Base-by-base conservation (phyloP, 192 early-diverging fungal genomes). In the Allomyces macrogynus region DNA sequence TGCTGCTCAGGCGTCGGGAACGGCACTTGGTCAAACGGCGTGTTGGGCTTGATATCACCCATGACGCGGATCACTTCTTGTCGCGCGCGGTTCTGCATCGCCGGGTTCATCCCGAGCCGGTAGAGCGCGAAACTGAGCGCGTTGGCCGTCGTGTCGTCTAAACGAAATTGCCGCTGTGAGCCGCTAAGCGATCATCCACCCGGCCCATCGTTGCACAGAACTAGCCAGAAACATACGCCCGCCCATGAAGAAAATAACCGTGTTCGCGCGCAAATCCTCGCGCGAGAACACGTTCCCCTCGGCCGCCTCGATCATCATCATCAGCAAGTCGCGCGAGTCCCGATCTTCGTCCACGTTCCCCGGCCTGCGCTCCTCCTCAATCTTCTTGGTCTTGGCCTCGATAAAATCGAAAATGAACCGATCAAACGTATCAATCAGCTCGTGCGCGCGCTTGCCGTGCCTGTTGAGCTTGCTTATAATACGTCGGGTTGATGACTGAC, bases 41-140 rank as follows among this genome's bases (percentile, higher is more conserved):
- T 20, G 16, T 14, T 57, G 3, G 1, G 12, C 20, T 57, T 16
- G 10, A 76, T 71, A 66, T 85, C 77, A 23, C 83, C 83, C 11
- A 85, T 66, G 4, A 85, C 73, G 18, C 63, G 43, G 11, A 78
- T 44, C 24, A 78, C 78, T 67, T 83, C 79, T n/a, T 68, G 65
- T 49, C 83, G 74, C 14, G 78, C 81, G 61, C 74, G 80, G 20
- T 74, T 43, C 69, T 85, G 81, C 40, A 83, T 73, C 7, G 78
- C 74, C 1, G 72, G 76, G 54, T 69, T 42, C 44, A 72, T 70
- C 12, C 76, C 73, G 61, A 78, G 69, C 66, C 70, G 71, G 65
- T 75, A 62, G 72, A 78, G 74, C 61, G 71, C 72, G 61, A 75
- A 78, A 0, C 78, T 68, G 60, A 85, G 74, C 60, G 81, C 71